Conservation (phyloP, 352 stramenopile species). For the Globisporangium solare region DNA sequence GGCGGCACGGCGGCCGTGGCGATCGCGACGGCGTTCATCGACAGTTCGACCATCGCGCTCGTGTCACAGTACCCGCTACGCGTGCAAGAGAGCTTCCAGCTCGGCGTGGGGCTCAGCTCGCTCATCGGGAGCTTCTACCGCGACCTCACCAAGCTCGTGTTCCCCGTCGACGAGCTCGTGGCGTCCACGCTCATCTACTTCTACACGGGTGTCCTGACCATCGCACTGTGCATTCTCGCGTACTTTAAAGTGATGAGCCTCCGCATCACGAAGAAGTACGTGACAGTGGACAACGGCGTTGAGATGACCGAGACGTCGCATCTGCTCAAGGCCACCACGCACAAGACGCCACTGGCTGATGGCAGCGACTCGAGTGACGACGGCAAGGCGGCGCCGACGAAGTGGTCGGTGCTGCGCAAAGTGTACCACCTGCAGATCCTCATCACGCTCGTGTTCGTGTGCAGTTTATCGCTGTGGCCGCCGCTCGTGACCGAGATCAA, state of each 20-base stretch:
- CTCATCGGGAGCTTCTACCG: slow-evolving; percentile 81
- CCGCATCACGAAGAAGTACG: slow-evolving; percentile 50
- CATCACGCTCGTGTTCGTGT: slow-evolving; percentile 70
- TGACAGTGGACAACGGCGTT: slow-evolving; percentile 35
- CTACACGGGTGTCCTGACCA: slow-evolving; percentile 74
- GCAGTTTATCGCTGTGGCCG: slow-evolving; percentile 69
- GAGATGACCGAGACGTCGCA: slow-evolving; percentile 55
- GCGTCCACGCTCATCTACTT: slow-evolving; percentile 79
- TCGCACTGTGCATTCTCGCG: slow-evolving; percentile 67
- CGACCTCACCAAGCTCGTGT: slow-evolving; percentile 78
- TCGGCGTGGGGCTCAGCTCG: slow-evolving; percentile 76
- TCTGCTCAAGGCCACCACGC: slow-evolving; percentile 18
- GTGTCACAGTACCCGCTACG: slow-evolving; percentile 75
- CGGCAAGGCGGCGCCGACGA: slow-evolving; percentile 27
- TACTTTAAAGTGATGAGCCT: slow-evolving; percentile 67
- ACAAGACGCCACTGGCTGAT: background rate
- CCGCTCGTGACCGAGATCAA: slow-evolving; percentile 80
- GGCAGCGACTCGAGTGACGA: slow-evolving; percentile 17
- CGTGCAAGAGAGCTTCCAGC: slow-evolving; percentile 79
- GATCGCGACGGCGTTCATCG: slow-evolving; percentile 78
- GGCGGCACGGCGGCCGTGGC: slow-evolving; percentile 55
- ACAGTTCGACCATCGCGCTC: slow-evolving; percentile 79
- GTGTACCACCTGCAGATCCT: slow-evolving; percentile 58
- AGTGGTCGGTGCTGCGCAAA: slow-evolving; percentile 67
- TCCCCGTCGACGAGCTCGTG: slow-evolving; percentile 52